Conservation (phyloP, 2,329 filamentous ascomycete genomes). For the Sclerotinia trifoliorum region DNA sequence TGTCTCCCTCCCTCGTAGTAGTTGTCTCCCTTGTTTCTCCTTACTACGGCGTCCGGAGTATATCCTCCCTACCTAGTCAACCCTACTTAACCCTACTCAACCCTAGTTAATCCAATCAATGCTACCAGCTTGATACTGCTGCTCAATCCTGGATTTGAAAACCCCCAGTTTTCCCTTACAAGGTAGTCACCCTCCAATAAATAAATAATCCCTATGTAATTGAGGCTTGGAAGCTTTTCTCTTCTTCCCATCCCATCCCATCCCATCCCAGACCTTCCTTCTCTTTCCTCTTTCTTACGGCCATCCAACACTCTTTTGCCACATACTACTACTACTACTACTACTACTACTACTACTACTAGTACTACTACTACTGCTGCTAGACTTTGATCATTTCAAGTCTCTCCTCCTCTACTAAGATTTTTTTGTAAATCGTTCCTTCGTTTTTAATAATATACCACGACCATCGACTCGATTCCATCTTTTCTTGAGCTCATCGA, state of each 20-base stretch:
- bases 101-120: neutral
- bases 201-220: slow-evolving; percentile 6
- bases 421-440: neutral
- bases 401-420: neutral
- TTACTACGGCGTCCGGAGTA: neutral
- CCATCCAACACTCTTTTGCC: neutral
- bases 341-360: neutral
- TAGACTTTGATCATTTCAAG: too few species aligned
- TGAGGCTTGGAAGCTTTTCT: neutral
- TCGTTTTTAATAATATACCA: neutral
- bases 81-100: too few species aligned
- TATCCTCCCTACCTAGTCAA: too few species aligned
- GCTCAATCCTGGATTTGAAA: too few species aligned
- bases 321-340: neutral
- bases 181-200: neutral
- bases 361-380: too few species aligned
- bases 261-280: neutral
- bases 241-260: neutral
- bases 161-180: neutral
- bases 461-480: neutral
- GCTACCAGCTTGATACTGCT: neutral
- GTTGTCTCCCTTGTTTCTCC: neutral
- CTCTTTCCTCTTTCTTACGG: neutral
- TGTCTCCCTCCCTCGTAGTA: too few species aligned
- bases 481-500: neutral